Conservation (phyloP, 176 grass and related monocot genomes). For the Stipa capillata region DNA sequence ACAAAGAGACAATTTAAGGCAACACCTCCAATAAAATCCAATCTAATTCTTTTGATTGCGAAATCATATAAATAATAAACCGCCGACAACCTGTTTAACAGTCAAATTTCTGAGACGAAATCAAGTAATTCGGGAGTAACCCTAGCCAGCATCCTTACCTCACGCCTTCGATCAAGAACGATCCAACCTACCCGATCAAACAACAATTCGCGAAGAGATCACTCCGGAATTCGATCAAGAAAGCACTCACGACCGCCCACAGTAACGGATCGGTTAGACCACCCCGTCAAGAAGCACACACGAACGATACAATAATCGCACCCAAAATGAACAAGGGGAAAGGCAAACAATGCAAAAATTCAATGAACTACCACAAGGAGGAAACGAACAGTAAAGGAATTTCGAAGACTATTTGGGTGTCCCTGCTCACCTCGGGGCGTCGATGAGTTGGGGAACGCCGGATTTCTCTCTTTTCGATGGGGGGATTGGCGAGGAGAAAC, state of each 20-base stretch:
- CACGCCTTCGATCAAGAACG: background rate
- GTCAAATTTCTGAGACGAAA: background rate
- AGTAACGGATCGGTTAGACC: background rate
- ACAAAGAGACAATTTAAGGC: background rate
- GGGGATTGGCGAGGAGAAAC: background rate
- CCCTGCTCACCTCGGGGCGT: background rate
- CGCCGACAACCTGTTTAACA: background rate
- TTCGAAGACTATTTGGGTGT: background rate
- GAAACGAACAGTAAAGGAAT: background rate
- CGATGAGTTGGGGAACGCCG: background rate
- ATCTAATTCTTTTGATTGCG: background rate
- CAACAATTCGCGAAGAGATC: background rate
- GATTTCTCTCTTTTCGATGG: too few relatives aligned
- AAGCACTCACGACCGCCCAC: background rate
- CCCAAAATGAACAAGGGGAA: background rate
- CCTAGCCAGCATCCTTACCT: background rate
- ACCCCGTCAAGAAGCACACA: background rate
- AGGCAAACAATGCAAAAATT: too few relatives aligned
- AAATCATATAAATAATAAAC: background rate
- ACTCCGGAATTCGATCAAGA: background rate
- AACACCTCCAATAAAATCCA: background rate
- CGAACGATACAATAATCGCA: background rate
- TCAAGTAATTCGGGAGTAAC: background rate
- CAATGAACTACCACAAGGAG: background rate
- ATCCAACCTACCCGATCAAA: background rate